A percentile compares a stretch with the other conserved stretches of the same genome.
Conservation (phyloP, 2,329 filamentous ascomycete species). For the Talaromyces verruculosus region DNA sequence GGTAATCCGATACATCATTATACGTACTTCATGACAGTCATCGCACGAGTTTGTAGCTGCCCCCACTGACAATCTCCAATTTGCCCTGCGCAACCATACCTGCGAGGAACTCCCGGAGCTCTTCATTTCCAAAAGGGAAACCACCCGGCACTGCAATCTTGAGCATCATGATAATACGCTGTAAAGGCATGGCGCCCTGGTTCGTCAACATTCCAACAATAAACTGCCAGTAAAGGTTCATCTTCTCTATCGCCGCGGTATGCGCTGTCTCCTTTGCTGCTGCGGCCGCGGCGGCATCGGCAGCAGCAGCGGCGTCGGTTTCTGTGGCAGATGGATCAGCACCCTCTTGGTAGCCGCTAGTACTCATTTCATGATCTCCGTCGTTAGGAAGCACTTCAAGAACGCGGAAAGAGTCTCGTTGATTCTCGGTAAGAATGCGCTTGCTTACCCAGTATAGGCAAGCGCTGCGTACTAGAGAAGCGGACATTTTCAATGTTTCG, state of each 20-base stretch:
- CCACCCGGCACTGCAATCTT: constrained; percentile 86
- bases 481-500: constrained; percentile 55
- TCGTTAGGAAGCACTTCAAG: constrained; percentile 53
- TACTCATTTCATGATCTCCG: constrained; percentile 27
- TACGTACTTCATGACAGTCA: neutral
- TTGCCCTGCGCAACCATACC: constrained; percentile 73
- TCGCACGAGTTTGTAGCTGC: constrained; percentile 61
- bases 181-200: constrained; percentile 76
- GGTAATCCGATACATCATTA: neutral
- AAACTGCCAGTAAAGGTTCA: constrained; percentile 82
- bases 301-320: constrained; percentile 39
- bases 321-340: constrained; percentile 29
- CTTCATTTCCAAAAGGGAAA: constrained; percentile 86
- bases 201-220: constrained; percentile 95
- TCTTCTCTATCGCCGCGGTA: constrained; percentile 65
- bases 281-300: constrained; percentile 42
- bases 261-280: constrained; percentile 50
- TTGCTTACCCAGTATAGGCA: constrained; percentile 64
- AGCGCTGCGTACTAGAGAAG: constrained; percentile 58
- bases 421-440: constrained; percentile 49
- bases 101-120: constrained; percentile 75
- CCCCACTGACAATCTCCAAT: constrained; percentile 65
- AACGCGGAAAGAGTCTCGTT: constrained; percentile 56
- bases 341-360: constrained; percentile 25
- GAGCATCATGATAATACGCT: constrained; percentile 89